Base-by-base conservation (phyloP, 768 basidiomycete species). In the Trametes cubensis region DNA sequence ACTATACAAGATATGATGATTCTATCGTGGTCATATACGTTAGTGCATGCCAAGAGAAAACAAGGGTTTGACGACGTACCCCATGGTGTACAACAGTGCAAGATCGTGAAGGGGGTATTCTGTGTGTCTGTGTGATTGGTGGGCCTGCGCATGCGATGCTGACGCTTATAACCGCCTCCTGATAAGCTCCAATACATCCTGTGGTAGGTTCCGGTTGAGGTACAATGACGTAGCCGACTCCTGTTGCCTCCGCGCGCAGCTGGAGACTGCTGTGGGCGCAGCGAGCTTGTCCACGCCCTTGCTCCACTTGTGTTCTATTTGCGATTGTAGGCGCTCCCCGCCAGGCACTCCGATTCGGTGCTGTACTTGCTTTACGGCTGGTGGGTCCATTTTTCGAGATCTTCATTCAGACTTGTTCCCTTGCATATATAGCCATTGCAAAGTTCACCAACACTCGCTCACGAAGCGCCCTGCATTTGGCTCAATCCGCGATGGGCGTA, bases 1-100 rank as follows among this genome's bases (percentile, higher is more conserved):
- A 57, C 56, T 23, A 67, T 62, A 52, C 62, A 67, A 23, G 66
- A 67, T 41, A 63, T 51, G 56, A 67, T 67, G 52, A 67, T 59
- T 30, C 66, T 67, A 47, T 15, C 25, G 15, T 30, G 40, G 3
- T 18, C 20, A 20, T 8, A 14, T 49, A 26, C 42, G 49, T 34
- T 6, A 51, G 30, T 47, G 21, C 45, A 18, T 23, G 25, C 4
- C 55, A n/a, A 20, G 3, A 15, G 20, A 23, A 25, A 11, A 17
- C 28, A 3, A 51, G 38, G 30, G 14, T 15, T 17, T 13, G 20
- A 40, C 8, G 2, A 41, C 51, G 20, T 53, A 53, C 51, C 51
- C 51, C 51, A 53, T 53, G 25, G 7, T 41, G 39, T 52, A 51
- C 49, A 40, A 52, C 26, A 44, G n/a, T 18, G 42, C 42, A 23